These are phyloP conservation scores for Gossypium aridum DNA, from an alignment of 441 rosid genomes.

Conservation along the genomic window DNA sequence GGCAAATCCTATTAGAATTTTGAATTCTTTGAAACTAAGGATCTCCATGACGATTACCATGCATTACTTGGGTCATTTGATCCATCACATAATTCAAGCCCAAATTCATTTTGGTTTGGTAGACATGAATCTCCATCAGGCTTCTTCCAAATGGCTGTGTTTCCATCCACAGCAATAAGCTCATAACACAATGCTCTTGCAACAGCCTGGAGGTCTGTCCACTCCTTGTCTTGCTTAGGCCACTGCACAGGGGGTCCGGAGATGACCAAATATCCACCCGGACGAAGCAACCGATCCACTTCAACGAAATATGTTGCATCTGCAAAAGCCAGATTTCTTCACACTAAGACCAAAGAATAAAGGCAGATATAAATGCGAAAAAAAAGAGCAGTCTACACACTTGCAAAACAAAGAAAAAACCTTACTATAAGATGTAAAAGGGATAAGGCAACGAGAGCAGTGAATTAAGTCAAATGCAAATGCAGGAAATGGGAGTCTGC, in stretches of 20 bases:
- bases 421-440: conserved; percentile 93
- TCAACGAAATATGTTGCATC: conserved; percentile 93
- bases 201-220: conserved; percentile 97
- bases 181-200: conserved; percentile 91
- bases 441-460: conserved; percentile 88
- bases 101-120: conserved; percentile 77
- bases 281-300: conserved; percentile 88
- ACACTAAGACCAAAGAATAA: conserved; percentile 10
- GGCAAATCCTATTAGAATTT: background rate
- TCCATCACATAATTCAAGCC: conserved; percentile 72
- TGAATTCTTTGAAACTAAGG: conserved; percentile 8
- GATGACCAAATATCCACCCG: conserved; percentile 90
- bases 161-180: conserved; percentile 88
- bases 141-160: conserved; percentile 96
- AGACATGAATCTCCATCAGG: conserved; percentile 78
- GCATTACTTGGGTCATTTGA: conserved; percentile 73
- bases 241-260: conserved; percentile 99
- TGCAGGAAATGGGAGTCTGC: conserved; percentile 90
- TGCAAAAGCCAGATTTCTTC: conserved; percentile 32
- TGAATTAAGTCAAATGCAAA: conserved; percentile 83
- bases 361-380: background rate
- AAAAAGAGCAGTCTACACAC: background rate
- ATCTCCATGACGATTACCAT: conserved; percentile 44
- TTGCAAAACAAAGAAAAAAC: background rate
- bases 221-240: conserved; percentile 97